These are phyloP conservation scores for Fomitopsis serialis DNA, from an alignment of 768 basidiomycete species.

Conservation along the genomic window DNA sequence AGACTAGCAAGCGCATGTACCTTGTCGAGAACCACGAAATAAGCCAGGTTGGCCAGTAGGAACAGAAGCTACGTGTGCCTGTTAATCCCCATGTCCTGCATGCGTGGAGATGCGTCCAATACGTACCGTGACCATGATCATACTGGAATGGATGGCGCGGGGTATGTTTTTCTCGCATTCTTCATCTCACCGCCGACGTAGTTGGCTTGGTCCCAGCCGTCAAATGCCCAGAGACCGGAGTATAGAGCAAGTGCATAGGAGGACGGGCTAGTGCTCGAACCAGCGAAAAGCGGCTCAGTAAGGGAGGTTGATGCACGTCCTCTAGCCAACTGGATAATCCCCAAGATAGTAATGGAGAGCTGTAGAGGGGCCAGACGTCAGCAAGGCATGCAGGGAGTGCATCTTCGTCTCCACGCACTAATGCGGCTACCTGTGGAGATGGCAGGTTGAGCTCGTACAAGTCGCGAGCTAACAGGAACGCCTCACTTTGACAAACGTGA, in stretches of 20 bases:
- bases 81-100: neutral
- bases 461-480: neutral
- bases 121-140: slow-evolving; percentile 73
- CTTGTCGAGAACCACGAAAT: slow-evolving; percentile 91
- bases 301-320: slow-evolving; percentile 70
- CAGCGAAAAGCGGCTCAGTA: slow-evolving; percentile 60
- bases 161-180: slow-evolving; percentile 85
- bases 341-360: slow-evolving; percentile 72
- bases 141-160: slow-evolving; percentile 84
- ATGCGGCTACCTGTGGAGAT: slow-evolving; percentile 46
- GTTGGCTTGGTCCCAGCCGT: slow-evolving; percentile 94
- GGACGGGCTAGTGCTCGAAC: slow-evolving; percentile 73
- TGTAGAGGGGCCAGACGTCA: slow-evolving; percentile 19
- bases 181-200: slow-evolving; percentile 88
- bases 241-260: slow-evolving; percentile 92
- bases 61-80: slow-evolving; percentile 54
- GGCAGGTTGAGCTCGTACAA: neutral
- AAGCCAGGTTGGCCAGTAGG: slow-evolving; percentile 78
- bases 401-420: slow-evolving; percentile 40
- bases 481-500: slow-evolving; percentile 79
- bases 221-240: slow-evolving; percentile 93
- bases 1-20: slow-evolving; percentile 26
- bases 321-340: slow-evolving; percentile 68
- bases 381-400: neutral
- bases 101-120: neutral